These are phyloP conservation scores for Omphalotus guepiniiformis DNA, from an alignment of 768 basidiomycete genomes.

Conservation along the genomic window DNA sequence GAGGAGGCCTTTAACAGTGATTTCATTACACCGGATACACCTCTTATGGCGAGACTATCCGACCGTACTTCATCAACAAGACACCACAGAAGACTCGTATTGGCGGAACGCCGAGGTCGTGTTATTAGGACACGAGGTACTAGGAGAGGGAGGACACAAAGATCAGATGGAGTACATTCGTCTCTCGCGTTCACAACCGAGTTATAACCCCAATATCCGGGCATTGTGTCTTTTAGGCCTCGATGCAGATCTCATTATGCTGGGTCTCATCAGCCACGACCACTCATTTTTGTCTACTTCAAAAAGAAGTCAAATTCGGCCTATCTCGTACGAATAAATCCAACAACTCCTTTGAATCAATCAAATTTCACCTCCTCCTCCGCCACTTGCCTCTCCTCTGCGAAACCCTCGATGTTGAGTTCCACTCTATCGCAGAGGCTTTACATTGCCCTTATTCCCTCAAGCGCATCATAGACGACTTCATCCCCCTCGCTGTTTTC, in stretches of 20 bases:
- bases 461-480: conserved; percentile 96
- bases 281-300: conserved; percentile 96
- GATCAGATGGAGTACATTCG: conserved; percentile 99
- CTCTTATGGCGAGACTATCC: conserved; percentile 90
- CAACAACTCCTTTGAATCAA: conserved; percentile 61
- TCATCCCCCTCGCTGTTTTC: conserved; percentile 93
- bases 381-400: conserved; percentile 93
- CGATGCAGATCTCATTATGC: conserved; percentile 97
- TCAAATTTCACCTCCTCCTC: conserved; percentile 91
- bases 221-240: conserved; percentile 98
- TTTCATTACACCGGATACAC: conserved; percentile 98
- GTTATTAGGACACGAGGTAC: conserved; percentile 94
- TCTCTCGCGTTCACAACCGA: conserved; percentile 87
- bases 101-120: conserved; percentile 93
- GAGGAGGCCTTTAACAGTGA: conserved; percentile 98
- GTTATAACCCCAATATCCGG: conserved; percentile 93
- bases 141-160: conserved; percentile 99
- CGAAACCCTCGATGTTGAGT: conserved; percentile 96
- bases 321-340: conserved; percentile 78
- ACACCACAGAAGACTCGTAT: conserved; percentile 93
- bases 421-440: conserved; percentile 60
- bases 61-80: conserved; percentile 95
- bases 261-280: conserved; percentile 94
- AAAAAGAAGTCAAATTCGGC: conserved; percentile 98
- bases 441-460: conserved; percentile 82